Percentiles rank a stretch among this genome's conserved stretches.
phyloP scores from a whole-genome alignment of 331 rosid species.

The Telfairia occidentalis region DNA sequence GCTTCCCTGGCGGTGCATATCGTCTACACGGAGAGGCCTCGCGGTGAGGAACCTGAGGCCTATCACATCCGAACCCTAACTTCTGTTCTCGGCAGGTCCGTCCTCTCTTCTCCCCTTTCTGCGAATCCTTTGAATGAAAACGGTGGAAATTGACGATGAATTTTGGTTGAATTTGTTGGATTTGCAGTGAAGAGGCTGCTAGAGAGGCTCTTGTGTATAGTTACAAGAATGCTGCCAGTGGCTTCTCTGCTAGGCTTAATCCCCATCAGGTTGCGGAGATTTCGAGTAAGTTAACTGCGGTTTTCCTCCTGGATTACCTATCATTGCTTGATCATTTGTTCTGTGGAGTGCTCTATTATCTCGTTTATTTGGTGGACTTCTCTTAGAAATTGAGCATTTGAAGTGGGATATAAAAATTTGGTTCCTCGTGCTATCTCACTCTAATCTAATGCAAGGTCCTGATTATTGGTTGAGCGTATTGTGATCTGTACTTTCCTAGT shows the following conservation, averaged over 20 bases:
- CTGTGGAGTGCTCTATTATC: neutral
- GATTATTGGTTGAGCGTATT: neutral
- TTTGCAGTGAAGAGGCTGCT: slow-evolving; percentile 71
- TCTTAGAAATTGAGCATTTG: neutral
- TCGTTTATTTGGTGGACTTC: neutral
- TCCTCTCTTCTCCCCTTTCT: neutral
- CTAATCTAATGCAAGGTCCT: neutral
- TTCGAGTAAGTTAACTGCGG: slow-evolving; percentile 30
- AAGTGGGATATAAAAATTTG: neutral
- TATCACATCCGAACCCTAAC: slow-evolving; percentile 72
- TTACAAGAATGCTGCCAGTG: slow-evolving; percentile 74
- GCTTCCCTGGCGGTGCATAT: slow-evolving; percentile 46
- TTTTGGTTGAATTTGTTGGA: neutral
- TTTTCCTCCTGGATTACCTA: neutral
- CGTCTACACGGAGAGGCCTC: slow-evolving; percentile 58
- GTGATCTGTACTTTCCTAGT: neutral
- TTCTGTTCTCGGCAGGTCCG: slow-evolving; percentile 71
- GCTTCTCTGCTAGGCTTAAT: slow-evolving; percentile 93
- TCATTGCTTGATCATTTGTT: neutral
- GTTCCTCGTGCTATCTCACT: neutral
- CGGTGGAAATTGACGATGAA: neutral
- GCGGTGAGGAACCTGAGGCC: slow-evolving; percentile 55
- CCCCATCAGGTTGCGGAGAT: slow-evolving; percentile 69
- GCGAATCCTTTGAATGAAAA: neutral
- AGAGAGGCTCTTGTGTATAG: slow-evolving; percentile 78